Evolutionary conservation across 129 eudicot genomes (phyloP), one percentile per base, ranked within the genome.

Genomic region (Daucus carota): DNA sequence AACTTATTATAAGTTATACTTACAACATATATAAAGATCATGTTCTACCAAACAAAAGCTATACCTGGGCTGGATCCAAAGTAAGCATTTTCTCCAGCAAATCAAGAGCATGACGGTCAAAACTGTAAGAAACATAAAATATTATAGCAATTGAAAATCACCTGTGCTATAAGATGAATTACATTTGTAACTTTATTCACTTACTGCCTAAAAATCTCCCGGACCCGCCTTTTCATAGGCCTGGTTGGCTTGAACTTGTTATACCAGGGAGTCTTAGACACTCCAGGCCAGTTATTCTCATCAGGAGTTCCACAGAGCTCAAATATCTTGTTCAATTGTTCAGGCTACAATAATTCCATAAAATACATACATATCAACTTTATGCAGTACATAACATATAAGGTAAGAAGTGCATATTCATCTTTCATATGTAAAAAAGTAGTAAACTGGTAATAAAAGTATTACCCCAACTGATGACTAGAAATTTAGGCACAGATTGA

Each of bases 261-360:
- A 82, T 94, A 94, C 99, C 99, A 91, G 31, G 92, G 93, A 69
- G 85, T 78, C 78, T 81, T 94, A 72, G 99, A 86, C 73, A 94
- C 99, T 42, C 97, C 97, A 76, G 99, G 99, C 97, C 99, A 94
- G 54, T 80, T 87, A 42, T 73, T 77, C 86, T 94, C 99, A 78
- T 94, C 97, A 48, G 97, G 99, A 42, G 92, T 81, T 67, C 99
- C 96, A 89, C 99, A 94, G 72, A 94, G 93, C 83, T 94, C 97
- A 70, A 79, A 94, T 72, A 94, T 91, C 83, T 89, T 94, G 79
- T 77, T 92, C 79, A 91, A 77, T 83, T 94, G 99, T 82, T 94
- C 99, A 13, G 97, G 96, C 99, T 94, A 79, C 73, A 72, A 67
- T 26, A 66, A 43, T n/a, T 71, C 38, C 34, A 26, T 15, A 14